Conservation (phyloP, 495 filamentous ascomycete species). For the Daldinia caldariorum region DNA sequence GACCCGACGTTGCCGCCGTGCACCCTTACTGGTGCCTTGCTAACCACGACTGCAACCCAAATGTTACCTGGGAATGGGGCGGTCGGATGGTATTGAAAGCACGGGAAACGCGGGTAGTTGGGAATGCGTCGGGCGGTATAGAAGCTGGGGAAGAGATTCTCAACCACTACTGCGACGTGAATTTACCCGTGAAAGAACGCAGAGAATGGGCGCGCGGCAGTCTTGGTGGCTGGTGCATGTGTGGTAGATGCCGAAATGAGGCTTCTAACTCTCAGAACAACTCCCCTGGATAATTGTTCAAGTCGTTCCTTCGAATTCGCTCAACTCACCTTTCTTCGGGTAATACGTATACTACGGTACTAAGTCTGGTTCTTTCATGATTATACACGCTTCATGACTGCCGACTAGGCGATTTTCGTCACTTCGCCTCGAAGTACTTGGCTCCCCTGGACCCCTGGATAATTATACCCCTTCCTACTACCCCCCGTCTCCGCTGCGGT, state of each 20-base stretch:
- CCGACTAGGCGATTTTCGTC: conserved; percentile 25
- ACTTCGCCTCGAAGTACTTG: conserved; percentile 23
- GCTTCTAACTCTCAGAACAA: conserved; percentile 44
- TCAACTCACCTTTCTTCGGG: conserved; percentile 11
- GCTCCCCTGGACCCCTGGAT: background rate
- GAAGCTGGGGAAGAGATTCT: conserved; percentile 82
- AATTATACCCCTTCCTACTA: conserved; percentile 6
- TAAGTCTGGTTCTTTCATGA: conserved; percentile 39
- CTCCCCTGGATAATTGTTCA: conserved; percentile 28
- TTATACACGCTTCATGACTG: conserved; percentile 43
- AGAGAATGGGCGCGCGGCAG: conserved; percentile 89
- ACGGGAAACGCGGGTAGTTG: conserved; percentile 53
- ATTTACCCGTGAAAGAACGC: conserved; percentile 76
- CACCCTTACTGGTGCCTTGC: conserved; percentile 70
- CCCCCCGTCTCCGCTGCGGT: background rate
- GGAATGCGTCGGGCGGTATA: conserved; percentile 64
- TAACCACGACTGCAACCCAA: conserved; percentile 94
- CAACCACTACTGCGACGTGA: conserved; percentile 94
- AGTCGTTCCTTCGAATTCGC: background rate
- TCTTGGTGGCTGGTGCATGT: conserved; percentile 86
- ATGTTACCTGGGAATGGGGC: conserved; percentile 93
- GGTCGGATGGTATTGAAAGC: conserved; percentile 78
- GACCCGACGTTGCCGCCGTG: conserved; percentile 79
- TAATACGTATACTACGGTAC: conserved; percentile 20
- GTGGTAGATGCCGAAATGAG: conserved; percentile 74